Evolutionary conservation across 2,329 filamentous ascomycete genomes (phyloP), one percentile per base, ranked within the genome.

Genomic region (Ceratocystis variospora): DNA sequence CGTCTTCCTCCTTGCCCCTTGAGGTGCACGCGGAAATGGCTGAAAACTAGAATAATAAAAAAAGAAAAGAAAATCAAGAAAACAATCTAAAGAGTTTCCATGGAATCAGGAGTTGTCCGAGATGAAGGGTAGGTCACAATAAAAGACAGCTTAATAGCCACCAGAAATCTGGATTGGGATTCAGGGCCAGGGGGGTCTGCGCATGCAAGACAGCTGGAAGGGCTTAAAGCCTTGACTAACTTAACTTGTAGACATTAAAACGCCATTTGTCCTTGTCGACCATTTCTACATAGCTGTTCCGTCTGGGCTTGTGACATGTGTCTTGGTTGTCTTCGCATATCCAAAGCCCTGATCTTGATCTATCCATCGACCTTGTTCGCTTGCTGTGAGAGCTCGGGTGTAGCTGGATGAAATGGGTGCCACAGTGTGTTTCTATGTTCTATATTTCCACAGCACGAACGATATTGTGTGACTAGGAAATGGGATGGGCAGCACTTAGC

Each of bases 41-140:
- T 15, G 37, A 12, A 41, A 41, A 0, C 37, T 41, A 41, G 4
- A 41, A 22, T 22, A 22, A 22, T 1, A 37, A 37, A 37, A 37
- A 37, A 2, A 37, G 28, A 28, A 37, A 37, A 37, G 10, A 37
- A 28, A 59, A 59, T 8, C 5, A 19, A 59, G 15, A 59, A 41
- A 37, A 28, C 17, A 59, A 33, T 17, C 31, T n/a, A 22, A 37
- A 37, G 12, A 53, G 48, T 28, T 53, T 15, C 48, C 48, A 28
- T 28, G 25, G 22, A n/a, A 28, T 53, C 22, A 41, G 48, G 55
- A 33, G 55, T 22, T 37, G 55, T 33, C 55, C 55, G 55, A 59
- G 55, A 59, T 59, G 55, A 59, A 59, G 25, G 55, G 55, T 7
- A 59, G 33, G 55, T 59, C 55, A 3, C 22, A 59, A 59, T 59